These are phyloP conservation scores for Senna siamea DNA, from an alignment of 306 rosid species.

Conservation along the genomic window DNA sequence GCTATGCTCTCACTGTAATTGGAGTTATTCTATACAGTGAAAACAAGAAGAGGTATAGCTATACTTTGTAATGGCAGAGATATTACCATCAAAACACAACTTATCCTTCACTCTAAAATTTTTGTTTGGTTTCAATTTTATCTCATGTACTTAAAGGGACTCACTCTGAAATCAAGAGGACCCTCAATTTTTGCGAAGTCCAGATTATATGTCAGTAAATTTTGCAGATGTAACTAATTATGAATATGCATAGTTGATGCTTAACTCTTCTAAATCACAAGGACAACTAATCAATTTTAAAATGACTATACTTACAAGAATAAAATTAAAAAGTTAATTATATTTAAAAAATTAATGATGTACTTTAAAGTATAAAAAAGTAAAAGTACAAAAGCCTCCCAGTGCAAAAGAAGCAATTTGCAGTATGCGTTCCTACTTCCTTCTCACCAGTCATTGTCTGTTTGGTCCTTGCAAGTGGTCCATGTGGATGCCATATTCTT, in stretches of 20 bases:
- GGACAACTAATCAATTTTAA: too few relatives aligned
- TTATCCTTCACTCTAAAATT: not conserved
- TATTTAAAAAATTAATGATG: too few relatives aligned
- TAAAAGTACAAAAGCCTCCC: too few relatives aligned
- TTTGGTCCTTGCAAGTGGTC: not conserved
- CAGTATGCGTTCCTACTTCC: not conserved
- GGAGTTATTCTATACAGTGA: conserved; percentile 55
- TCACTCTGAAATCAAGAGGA: not conserved
- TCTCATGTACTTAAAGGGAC: not conserved
- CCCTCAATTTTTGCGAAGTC: conserved; percentile 5
- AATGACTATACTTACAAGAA: too few relatives aligned
- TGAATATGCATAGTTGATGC: too few relatives aligned
- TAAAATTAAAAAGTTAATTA: too few relatives aligned
- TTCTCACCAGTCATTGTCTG: not conserved
- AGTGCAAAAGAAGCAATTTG: not conserved
- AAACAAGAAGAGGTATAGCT: conserved; percentile 49
- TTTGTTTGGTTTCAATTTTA: too few relatives aligned
- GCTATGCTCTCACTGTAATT: conserved; percentile 49
- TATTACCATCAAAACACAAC: too few relatives aligned
- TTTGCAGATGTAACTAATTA: too few relatives aligned
- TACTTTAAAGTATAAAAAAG: too few relatives aligned
- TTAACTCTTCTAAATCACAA: too few relatives aligned
- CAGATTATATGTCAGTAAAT: too few relatives aligned
- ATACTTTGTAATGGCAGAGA: not conserved
- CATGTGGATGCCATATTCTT: not conserved